Evolutionary conservation across 805 yeast genomes (phyloP).

Genomic region (Metschnikowia cubensis): DNA sequence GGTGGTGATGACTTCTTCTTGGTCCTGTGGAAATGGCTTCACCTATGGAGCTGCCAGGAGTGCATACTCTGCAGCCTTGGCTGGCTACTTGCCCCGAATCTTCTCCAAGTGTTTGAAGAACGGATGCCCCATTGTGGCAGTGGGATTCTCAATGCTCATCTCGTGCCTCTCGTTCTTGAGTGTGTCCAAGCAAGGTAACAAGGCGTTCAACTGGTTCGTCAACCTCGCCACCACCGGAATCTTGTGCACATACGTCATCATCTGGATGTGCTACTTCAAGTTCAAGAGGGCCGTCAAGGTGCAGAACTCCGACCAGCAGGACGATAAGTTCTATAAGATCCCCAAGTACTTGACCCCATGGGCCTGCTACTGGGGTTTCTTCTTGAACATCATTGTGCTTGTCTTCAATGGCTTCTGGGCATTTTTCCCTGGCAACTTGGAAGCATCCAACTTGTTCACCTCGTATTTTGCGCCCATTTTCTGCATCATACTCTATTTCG

Average conservation of each 20-base stretch:
- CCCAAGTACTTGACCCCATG: conserved; percentile 13
- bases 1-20: conserved; percentile 31
- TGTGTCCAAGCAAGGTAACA: conserved; percentile 52
- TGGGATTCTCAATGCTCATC: conserved; percentile 41
- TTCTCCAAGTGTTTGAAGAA: conserved; percentile 57
- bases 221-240: conserved; percentile 60
- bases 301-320: conserved; percentile 34
- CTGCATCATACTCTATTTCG: conserved; percentile 45
- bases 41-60: conserved; percentile 34
- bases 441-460: conserved; percentile 34
- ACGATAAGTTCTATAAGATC: conserved; percentile 15
- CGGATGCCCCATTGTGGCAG: conserved; percentile 69
- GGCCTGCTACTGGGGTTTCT: conserved; percentile 17
- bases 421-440: conserved; percentile 34
- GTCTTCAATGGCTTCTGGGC: conserved; percentile 42
- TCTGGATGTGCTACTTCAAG: conserved; percentile 51
- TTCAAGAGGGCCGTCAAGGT: conserved; percentile 27
- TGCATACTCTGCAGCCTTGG: conserved; percentile 63
- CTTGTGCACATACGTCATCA: conserved; percentile 60
- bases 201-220: conserved; percentile 68
- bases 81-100: conserved; percentile 76
- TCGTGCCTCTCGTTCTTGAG: conserved; percentile 30
- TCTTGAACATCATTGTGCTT: conserved; percentile 23
- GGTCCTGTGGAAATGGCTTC: conserved; percentile 37
- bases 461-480: conserved; percentile 40